These are phyloP conservation scores for Sordariomycetes sp. DNA, from an alignment of 2,329 filamentous ascomycete genomes.

Conservation along the genomic window DNA sequence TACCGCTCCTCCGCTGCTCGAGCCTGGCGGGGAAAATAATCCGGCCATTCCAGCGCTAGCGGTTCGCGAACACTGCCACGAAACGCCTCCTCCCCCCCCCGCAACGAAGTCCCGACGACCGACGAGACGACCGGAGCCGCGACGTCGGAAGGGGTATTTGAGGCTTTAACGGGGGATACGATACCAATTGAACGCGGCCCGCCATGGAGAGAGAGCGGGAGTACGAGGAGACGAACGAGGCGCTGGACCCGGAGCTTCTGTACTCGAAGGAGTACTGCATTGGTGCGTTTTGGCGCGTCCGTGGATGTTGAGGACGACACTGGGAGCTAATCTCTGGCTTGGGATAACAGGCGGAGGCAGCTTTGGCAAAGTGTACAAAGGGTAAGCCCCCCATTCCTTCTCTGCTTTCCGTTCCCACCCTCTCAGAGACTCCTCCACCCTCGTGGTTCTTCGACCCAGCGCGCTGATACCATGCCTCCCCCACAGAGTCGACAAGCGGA, in stretches of 20 bases:
- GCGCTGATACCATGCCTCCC: neutral
- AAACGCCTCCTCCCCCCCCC: too few species aligned
- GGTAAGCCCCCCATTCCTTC: constrained; percentile 39
- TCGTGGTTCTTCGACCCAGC: neutral
- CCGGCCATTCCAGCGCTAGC: too few species aligned
- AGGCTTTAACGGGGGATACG: neutral
- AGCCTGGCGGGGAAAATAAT: too few species aligned
- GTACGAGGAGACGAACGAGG: constrained; percentile 36
- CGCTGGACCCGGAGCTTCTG: constrained; percentile 75
- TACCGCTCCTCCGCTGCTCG: too few species aligned
- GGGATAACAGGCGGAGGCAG: constrained; percentile 68
- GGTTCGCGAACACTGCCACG: too few species aligned
- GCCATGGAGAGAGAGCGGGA: constrained; percentile 37
- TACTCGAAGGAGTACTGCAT: constrained; percentile 93
- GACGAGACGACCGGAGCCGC: neutral
- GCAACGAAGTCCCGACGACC: too few species aligned
- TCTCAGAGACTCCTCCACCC: neutral
- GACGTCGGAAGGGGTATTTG: neutral
- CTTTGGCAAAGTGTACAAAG: constrained; percentile 98
- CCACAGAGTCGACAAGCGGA: constrained; percentile 76
- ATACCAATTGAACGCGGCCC: neutral
- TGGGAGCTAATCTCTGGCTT: constrained; percentile 13
- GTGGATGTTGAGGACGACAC: neutral
- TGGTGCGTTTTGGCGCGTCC: constrained; percentile 38
- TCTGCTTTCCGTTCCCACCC: constrained; percentile 3